Percentiles rank a stretch among this genome's conserved stretches.
Conservation (phyloP, 2,329 filamentous ascomycete genomes). For the Bipolaris oryzae region DNA sequence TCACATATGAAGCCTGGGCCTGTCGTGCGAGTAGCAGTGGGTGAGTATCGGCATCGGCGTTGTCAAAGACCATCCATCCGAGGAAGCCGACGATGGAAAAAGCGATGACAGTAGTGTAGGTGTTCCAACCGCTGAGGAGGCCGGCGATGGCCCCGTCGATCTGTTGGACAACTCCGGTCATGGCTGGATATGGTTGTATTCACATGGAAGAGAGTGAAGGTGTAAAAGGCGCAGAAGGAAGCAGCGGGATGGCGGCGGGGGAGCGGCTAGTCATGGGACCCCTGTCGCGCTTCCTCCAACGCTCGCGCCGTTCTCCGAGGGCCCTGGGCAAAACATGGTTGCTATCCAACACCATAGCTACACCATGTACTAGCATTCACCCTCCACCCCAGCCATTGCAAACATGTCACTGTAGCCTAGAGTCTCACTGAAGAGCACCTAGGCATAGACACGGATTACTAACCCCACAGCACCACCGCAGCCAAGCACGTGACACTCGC, state of each 20-base stretch:
- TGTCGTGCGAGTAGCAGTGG: conserved; percentile 89
- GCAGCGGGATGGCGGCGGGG: conserved; percentile 16
- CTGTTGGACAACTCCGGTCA: conserved; percentile 62
- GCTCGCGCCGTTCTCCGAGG: conserved; percentile 4
- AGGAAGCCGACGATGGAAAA: conserved; percentile 70
- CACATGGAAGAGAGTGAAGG: conserved; percentile 1
- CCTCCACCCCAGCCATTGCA: not conserved
- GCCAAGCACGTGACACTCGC: not conserved
- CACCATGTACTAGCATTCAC: conserved; percentile 3
- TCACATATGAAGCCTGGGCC: conserved; percentile 75
- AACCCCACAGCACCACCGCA: conserved; percentile 26
- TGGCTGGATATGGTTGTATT: conserved; percentile 24
- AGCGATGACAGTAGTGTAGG: conserved; percentile 75
- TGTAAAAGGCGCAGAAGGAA: not conserved
- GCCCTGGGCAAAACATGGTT: conserved; percentile 20
- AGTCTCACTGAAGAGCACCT: not conserved
- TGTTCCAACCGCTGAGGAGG: conserved; percentile 80
- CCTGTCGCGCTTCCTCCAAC: conserved; percentile 4
- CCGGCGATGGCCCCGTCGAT: conserved; percentile 74
- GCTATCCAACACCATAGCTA: conserved; percentile 7
- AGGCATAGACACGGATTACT: conserved; percentile 24
- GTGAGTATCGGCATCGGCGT: conserved; percentile 85
- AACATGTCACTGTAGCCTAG: conserved; percentile 8
- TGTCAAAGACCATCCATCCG: conserved; percentile 71
- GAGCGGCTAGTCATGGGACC: conserved; percentile 9